Percentiles rank a stretch among this genome's conserved stretches.
Conservation (phyloP, 352 stramenopile genomes). For the Globisporangium alternatum region DNA sequence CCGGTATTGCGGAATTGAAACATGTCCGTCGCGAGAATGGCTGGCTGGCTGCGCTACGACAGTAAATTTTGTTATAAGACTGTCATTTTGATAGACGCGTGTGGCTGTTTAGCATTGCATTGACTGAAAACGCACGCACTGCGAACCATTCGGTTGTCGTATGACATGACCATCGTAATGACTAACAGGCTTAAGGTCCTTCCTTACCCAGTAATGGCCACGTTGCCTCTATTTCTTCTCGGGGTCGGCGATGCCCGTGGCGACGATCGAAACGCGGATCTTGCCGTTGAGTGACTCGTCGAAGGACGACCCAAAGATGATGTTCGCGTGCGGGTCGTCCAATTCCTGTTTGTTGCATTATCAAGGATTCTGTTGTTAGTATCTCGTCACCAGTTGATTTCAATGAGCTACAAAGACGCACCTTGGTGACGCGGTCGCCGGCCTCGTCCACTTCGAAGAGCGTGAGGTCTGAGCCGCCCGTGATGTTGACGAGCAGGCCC, state of each 20-base stretch:
- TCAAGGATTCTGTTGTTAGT: background rate
- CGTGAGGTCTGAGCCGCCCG: conserved; percentile 90
- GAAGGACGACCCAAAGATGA: conserved; percentile 88
- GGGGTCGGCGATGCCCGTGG: conserved; percentile 80
- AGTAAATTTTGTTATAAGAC: conserved; percentile 14
- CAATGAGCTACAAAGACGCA: conserved; percentile 8
- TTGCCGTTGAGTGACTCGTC: conserved; percentile 80
- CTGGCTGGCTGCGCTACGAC: background rate
- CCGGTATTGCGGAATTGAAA: background rate
- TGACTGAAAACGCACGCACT: no score
- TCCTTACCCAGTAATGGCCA: no score
- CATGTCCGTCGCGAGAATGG: background rate
- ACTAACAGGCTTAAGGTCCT: background rate
- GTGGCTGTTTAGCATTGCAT: background rate
- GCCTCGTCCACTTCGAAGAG: conserved; percentile 91
- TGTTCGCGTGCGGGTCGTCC: conserved; percentile 84
- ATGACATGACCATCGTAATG: background rate
- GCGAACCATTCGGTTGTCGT: background rate
- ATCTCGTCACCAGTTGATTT: background rate
- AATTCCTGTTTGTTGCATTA: conserved; percentile 46
- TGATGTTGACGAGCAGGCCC: conserved; percentile 95
- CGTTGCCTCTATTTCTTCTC: conserved; percentile 61
- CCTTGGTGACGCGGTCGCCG: conserved; percentile 77
- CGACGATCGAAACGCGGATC: conserved; percentile 83
- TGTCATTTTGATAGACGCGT: conserved; percentile 1